Base-by-base conservation (phyloP, 2,329 filamentous ascomycete genomes). In the Fusarium austroafricanum region DNA sequence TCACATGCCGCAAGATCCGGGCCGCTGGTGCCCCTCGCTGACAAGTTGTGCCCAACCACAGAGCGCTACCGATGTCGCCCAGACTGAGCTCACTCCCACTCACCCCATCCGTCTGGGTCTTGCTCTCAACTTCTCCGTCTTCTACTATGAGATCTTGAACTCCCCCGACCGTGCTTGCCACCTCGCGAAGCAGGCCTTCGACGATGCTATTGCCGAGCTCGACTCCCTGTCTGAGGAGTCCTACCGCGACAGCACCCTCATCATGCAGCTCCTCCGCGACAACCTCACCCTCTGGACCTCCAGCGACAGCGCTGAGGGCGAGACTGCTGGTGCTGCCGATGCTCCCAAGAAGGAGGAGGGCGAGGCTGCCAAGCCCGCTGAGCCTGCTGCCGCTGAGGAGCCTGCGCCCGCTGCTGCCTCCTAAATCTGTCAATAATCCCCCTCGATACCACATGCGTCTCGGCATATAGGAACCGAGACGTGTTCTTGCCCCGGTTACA, bases 111-210 rank as follows among this genome's bases (percentile, higher is more conserved):
- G 95, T 78, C 93, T 98, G 72, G 95, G 95, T 82, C 91, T 98
- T 78, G 95, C 95, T 75, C 90, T 98, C 76, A 98, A 97, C 91
- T 97, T 98, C 90, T 97, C 94, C 71, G 95, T 97, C 78, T 97
- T 97, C 89, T 98, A 98, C 91, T 99, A 99, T 83, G 96, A 99
- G 90, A 99, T 98, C 81, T 88, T 98, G 79, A 99, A 98, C 88
- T 94, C 95, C 44, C 95, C 95, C 71, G 96, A 98, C 82, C 95
- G 96, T 80, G 95, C 95, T 79, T 98, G 95, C 90, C 95, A 98
- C 81, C 90, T 98, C 73, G 95, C 95, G 83, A 98, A 98, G 90
- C 95, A 98, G 87, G 95, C 96, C 52, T 98, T 98, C 79, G 95
- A 98, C 81, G 95, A 97, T 82, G 95, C 95, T 78, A 97, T 98